A percentile compares a stretch with the other conserved stretches of the same genome.
Evolutionary conservation across 176 grass and related monocot species (phyloP).

Genomic region (Panicum miliaceum): DNA sequence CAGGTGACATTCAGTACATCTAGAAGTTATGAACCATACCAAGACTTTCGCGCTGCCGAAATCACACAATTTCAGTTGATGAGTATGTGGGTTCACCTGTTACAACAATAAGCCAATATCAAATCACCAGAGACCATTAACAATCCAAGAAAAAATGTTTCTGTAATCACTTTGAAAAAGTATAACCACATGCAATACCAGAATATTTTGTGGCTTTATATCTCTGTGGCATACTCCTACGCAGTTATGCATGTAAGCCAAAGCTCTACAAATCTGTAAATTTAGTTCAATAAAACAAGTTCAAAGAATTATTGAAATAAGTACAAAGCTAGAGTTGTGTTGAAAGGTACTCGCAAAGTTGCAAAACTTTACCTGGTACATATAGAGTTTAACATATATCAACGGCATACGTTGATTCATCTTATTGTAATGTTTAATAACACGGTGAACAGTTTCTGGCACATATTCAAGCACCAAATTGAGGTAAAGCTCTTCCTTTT

Average conservation of each 20-base stretch:
- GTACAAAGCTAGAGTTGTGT: background rate
- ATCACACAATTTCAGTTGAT: constrained; percentile 86
- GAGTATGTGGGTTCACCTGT: constrained; percentile 86
- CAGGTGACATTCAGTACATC: constrained; percentile 13
- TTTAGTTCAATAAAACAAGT: constrained; percentile 31
- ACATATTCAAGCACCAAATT: constrained; percentile 92
- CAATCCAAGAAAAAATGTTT: background rate
- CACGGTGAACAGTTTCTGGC: constrained; percentile 81
- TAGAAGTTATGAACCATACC: constrained; percentile 51
- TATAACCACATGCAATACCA: constrained; percentile 55
- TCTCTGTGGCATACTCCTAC: constrained; percentile 88
- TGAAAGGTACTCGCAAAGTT: constrained; percentile 9
- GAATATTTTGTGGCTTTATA: constrained; percentile 92
- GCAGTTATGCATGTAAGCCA: constrained; percentile 71
- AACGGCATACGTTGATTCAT: constrained; percentile 78
- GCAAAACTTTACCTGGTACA: constrained; percentile 68
- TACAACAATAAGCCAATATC: constrained; percentile 38
- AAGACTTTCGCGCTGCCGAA: constrained; percentile 92
- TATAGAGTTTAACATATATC: constrained; percentile 85
- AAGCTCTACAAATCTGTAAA: constrained; percentile 78
- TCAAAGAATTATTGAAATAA: constrained; percentile 18
- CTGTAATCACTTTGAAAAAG: constrained; percentile 15
- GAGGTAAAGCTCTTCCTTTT: constrained; percentile 77
- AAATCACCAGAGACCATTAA: constrained; percentile 24
- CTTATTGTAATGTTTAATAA: constrained; percentile 79